Evolutionary conservation across 257 asterid species (phyloP).

Genomic region (Anisodus tanguticus): DNA sequence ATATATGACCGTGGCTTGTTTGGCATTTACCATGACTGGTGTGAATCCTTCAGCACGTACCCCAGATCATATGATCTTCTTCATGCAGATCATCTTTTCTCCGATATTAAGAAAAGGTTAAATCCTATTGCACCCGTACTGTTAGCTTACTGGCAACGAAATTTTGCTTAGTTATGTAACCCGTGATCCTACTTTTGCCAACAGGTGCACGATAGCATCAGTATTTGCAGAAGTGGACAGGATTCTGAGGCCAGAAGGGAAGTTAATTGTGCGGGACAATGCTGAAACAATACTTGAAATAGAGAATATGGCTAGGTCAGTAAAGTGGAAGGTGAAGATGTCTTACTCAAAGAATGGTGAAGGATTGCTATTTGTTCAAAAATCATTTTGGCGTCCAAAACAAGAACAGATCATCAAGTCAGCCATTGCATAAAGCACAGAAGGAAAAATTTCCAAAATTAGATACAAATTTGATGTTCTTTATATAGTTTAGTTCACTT

Average conservation of each 20-base stretch:
- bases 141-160: background rate
- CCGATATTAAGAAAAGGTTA: slow-evolving; percentile 32
- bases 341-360: slow-evolving; percentile 35
- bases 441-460: background rate
- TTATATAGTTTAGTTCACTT: slow-evolving; percentile 3
- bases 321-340: slow-evolving; percentile 31
- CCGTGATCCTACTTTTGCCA: background rate
- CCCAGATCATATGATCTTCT: slow-evolving; percentile 39
- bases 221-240: slow-evolving; percentile 37
- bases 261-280: slow-evolving; percentile 36
- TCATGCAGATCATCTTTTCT: slow-evolving; percentile 37
- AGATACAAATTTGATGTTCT: slow-evolving; percentile 11
- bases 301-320: slow-evolving; percentile 34
- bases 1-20: slow-evolving; percentile 37
- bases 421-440: slow-evolving; percentile 28
- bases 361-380: slow-evolving; percentile 38
- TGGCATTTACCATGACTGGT: slow-evolving; percentile 39
- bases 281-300: slow-evolving; percentile 30
- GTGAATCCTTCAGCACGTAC: slow-evolving; percentile 38
- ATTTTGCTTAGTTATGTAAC: background rate
- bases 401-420: slow-evolving; percentile 30
- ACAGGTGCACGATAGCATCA: slow-evolving; percentile 30
- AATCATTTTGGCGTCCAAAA: slow-evolving; percentile 35
- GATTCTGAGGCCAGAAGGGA: slow-evolving; percentile 38
- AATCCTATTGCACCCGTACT: background rate